A percentile compares a stretch with the other conserved stretches of the same genome.
Conservation (phyloP, 257 asterid genomes). For the Pogostemon cablin region DNA sequence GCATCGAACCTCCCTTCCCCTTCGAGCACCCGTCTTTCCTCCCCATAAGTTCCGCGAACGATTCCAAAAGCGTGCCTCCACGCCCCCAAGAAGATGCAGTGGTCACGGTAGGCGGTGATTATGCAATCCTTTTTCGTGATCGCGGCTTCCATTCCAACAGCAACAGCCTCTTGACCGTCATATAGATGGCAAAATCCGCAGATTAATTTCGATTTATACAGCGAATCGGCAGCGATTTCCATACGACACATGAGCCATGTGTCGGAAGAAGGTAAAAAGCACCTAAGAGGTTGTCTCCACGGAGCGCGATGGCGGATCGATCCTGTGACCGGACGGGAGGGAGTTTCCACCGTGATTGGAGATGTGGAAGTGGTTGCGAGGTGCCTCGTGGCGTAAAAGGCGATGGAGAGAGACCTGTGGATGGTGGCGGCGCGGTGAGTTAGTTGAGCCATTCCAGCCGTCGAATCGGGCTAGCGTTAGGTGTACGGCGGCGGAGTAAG, state of each 20-base stretch:
- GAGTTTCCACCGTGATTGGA: conserved; percentile 75
- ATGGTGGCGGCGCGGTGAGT: conserved; percentile 54
- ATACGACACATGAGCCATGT: conserved; percentile 95
- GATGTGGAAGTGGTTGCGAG: conserved; percentile 60
- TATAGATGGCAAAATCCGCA: conserved; percentile 96
- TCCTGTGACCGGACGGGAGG: conserved; percentile 76
- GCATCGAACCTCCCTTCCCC: conserved; percentile 99
- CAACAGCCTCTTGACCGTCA: conserved; percentile 97
- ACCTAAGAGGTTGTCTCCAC: conserved; percentile 67
- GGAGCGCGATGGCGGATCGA: conserved; percentile 91
- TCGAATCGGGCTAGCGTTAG: conserved; percentile 32
- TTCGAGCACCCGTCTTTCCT: conserved; percentile 82
- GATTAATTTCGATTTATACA: conserved; percentile 85
- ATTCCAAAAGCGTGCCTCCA: conserved; percentile 69
- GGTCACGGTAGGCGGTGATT: conserved; percentile 80
- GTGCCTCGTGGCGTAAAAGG: conserved; percentile 46
- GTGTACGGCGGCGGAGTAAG: conserved; percentile 28
- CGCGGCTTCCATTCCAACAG: conserved; percentile 93
- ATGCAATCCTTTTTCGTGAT: conserved; percentile 71
- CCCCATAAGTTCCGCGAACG: conserved; percentile 92
- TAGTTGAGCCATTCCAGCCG: conserved; percentile 62
- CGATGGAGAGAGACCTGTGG: conserved; percentile 47
- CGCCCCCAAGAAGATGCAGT: conserved; percentile 70
- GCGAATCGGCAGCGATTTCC: conserved; percentile 98
- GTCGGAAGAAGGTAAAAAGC: conserved; percentile 73